phyloP scores from a whole-genome alignment of 2,329 filamentous ascomycete genomes.

The Coniella lustricola region DNA sequence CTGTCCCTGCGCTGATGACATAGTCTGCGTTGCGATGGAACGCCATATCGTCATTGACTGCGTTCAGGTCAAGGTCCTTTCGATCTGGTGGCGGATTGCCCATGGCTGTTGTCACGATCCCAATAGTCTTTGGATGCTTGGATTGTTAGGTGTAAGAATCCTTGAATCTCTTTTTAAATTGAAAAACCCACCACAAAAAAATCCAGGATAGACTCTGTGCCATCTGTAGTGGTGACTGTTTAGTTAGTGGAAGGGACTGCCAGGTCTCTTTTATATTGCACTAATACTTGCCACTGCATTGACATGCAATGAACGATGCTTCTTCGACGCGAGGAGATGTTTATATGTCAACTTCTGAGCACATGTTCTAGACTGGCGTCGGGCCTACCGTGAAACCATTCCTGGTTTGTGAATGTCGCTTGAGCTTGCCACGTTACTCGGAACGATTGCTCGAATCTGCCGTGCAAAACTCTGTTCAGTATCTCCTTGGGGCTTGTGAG shows the following conservation, averaged over 20 bases:
- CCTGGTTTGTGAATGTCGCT: not conserved
- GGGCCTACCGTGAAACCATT: not conserved
- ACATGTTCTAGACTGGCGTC: not conserved
- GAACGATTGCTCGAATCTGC: not conserved
- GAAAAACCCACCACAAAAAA: too few species aligned
- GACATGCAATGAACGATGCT: not conserved
- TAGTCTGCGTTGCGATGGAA: slow-evolving; percentile 36
- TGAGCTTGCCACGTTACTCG: not conserved
- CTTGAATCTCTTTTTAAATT: too few species aligned
- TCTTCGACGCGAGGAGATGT: not conserved
- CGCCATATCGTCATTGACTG: slow-evolving; percentile 25
- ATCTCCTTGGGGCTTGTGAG: not conserved
- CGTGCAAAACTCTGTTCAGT: not conserved
- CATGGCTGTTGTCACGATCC: not conserved
- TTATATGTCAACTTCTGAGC: not conserved
- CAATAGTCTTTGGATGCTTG: not conserved
- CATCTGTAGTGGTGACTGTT: not conserved
- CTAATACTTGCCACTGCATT: not conserved
- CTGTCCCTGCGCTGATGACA: slow-evolving; percentile 40
- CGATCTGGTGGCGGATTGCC: not conserved
- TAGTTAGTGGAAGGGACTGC: not conserved
- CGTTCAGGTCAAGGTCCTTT: slow-evolving; percentile 21
- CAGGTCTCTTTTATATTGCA: slow-evolving; percentile 2
- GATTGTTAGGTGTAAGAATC: too few species aligned
- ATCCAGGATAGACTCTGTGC: too few species aligned